Base-by-base conservation (phyloP, 2,329 filamentous ascomycete species). In the Colletotrichum godetiae region DNA sequence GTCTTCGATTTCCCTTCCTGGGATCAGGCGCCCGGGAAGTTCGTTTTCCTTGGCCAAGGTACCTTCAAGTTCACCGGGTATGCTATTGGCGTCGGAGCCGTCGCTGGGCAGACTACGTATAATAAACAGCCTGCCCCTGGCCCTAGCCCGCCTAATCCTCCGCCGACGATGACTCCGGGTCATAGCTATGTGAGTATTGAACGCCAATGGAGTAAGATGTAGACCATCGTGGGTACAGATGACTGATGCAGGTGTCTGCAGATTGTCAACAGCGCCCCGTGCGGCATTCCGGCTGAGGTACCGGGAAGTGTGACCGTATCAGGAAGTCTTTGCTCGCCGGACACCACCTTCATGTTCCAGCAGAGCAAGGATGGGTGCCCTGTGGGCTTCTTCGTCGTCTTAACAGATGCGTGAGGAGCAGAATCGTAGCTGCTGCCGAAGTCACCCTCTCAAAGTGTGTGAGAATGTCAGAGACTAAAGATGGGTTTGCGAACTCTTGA, bases 181-280 rank as follows among this genome's bases (percentile, higher is more conserved):
- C 55, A 73, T 37, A 73, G 67, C 67, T 73, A 73, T 11, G 68
- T 72, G 37, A 63, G 69, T 64, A 1, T 24, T 11, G 5, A 24
- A 12, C 8, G 3, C 15, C 2, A 15, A 19, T 6, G 2, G 27
- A 6, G 13, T 15, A 0, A 5, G 19, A 19, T 22, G 3, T 12
- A n/a, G 35, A 2, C 8, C 27, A 5, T 10, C 5, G 10, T n/a
- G 15, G 7, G 15, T 42, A 2, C 22, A 15, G 22, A 19, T 46
- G 12, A 7, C 64, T 68, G 10, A 72, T 56, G 11, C 6, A 12
- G 5, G 11, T 2, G 10, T 7, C 33, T 15, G 3, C 31, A 72
- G 69, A 64, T 72, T 33, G 58, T 72, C 37, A 72, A 72, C 24
- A 72, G 69, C 37, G 69, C 69, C 66, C 69, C 69, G 4, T 72